A percentile compares a stretch with the other conserved stretches of the same genome.
These are phyloP conservation scores for Tetrahymena borealis DNA, from an alignment of 73 alveolate species.

Conservation along the genomic window DNA sequence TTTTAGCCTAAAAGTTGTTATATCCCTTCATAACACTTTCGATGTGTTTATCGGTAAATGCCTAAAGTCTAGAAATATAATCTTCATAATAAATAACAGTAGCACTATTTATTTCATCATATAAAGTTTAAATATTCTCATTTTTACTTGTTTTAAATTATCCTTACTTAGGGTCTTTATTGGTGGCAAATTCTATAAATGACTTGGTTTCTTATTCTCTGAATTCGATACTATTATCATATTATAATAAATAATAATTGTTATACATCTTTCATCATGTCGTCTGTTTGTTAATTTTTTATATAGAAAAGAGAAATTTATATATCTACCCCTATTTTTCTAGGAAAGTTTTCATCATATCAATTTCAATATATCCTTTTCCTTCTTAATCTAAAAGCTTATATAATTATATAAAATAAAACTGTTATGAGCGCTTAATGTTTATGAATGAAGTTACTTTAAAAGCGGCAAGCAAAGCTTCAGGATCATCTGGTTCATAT, in stretches of 20 bases:
- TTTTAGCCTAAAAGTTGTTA: neutral
- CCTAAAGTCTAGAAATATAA: neutral
- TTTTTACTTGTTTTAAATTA: neutral
- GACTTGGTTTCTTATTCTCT: constrained; percentile 13
- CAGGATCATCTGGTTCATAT: constrained; percentile 41
- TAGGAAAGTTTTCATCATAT: constrained; percentile 4
- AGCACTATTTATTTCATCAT: no score
- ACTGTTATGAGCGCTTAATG: neutral
- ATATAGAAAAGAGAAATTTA: neutral
- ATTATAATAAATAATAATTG: neutral
- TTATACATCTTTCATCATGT: no score
- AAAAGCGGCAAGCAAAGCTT: constrained; percentile 39
- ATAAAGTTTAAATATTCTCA: no score
- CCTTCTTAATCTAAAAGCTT: constrained; percentile 19
- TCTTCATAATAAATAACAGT: constrained; percentile 37
- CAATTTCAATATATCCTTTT: constrained; percentile 38
- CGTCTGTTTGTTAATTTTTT: neutral
- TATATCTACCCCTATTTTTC: constrained; percentile 6
- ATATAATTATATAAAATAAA: neutral
- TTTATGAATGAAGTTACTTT: neutral
- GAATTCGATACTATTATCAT: constrained; percentile 1
- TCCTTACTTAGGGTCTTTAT: constrained; percentile 40
- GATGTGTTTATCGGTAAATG: neutral
- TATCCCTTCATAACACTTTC: neutral
- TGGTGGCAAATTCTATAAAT: constrained; percentile 34